Evolutionary conservation across 169 alveolate genomes (phyloP), one percentile per base, ranked within the genome.

Genomic region (Plasmodium fragile): DNA sequence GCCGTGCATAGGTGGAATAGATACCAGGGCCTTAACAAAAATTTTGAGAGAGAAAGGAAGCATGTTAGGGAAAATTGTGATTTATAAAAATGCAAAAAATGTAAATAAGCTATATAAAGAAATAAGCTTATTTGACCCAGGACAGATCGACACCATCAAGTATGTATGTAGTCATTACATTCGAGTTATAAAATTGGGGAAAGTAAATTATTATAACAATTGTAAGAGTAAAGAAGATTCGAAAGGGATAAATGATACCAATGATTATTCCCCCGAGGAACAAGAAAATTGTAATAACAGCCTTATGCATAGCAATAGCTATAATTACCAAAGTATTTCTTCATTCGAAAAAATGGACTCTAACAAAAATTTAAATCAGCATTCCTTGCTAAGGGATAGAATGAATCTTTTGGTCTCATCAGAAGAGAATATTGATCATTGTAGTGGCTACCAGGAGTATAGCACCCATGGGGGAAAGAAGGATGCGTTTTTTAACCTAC

Each of bases 1-100:
- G 3, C 95, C 95, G 1, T 93, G 96, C 18, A 92, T 93, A 53
- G 93, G 83, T 41, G 98, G 98, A 0, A 96, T 97, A 69, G 98
- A 97, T 93, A 97, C 98, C 18, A 93, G 98, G 4, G 98, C 98
- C 8, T 82, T 97, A 81, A 97, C 98, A 41, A 97, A 97, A 92
- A 96, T 92, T 69, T 85, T 97, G 30, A 97, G 98, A 43, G 92
- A 93, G 34, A 32, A 78, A 39, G 98, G 98, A 2, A 83, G 98
- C 36, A 93, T 95, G 95, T 84, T 96, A 80, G 98, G 97, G 28
- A 96, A 95, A 91, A 84, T 97, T 30, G 95, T 96, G 10, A 81
- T 95, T 4, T 91, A 93, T 36, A 80, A 84, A 53, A 96, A 95
- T 36, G 79, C 70, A 41, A 73, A 52, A 22, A 73, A 85, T 85